Conservation (phyloP, 179 eudicot genomes). For the Camellia oleifera region DNA sequence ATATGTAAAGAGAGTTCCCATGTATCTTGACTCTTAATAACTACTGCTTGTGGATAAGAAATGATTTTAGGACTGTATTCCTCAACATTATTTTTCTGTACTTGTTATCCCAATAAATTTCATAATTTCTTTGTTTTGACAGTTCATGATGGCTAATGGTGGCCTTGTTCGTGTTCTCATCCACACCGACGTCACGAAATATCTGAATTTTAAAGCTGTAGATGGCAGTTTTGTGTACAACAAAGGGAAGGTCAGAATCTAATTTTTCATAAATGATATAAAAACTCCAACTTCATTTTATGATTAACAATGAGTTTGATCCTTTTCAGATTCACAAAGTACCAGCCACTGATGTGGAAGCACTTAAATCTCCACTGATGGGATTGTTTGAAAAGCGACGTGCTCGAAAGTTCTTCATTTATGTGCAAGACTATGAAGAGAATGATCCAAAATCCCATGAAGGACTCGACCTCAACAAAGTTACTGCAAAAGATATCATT, state of each 20-base stretch:
- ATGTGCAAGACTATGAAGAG: conserved; percentile 35
- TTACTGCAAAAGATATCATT: conserved; percentile 31
- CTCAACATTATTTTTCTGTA: neutral
- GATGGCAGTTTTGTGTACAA: conserved; percentile 40
- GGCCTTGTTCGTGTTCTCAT: conserved; percentile 33
- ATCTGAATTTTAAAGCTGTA: conserved; percentile 33
- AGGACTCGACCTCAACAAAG: conserved; percentile 36
- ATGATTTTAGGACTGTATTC: neutral
- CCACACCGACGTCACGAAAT: conserved; percentile 33
- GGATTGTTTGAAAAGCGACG: conserved; percentile 42
- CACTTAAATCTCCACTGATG: conserved; percentile 39
- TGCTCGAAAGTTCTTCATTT: conserved; percentile 37
- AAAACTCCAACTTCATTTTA: neutral
- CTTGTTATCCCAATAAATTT: neutral
- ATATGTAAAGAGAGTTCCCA: neutral
- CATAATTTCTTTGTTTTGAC: neutral
- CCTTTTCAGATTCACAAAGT: conserved; percentile 30
- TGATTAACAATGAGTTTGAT: neutral
- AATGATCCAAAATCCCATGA: conserved; percentile 36
- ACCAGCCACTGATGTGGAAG: conserved; percentile 36
- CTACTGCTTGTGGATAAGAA: neutral
- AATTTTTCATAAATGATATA: neutral
- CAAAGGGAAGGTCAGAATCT: conserved; percentile 29
- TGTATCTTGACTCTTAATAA: neutral
- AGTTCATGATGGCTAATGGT: conserved; percentile 44